phyloP scores from a whole-genome alignment of 2,329 filamentous ascomycete genomes.

The Cryphonectria naterciae region DNA sequence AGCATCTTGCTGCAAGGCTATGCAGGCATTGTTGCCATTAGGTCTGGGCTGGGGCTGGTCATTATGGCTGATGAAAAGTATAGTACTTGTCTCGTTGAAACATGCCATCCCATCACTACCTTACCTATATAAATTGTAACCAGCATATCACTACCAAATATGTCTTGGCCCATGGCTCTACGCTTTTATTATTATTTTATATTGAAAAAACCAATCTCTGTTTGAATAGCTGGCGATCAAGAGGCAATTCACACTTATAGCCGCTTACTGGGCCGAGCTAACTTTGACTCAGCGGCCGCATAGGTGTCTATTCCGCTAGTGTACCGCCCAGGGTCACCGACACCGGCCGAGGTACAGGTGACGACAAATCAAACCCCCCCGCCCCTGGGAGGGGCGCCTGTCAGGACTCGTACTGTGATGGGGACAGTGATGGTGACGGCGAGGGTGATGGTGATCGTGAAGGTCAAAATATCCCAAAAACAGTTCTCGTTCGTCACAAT shows the following conservation, averaged over 20 bases:
- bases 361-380: neutral
- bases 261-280: neutral
- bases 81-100: neutral
- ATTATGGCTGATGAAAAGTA: too few relatives aligned
- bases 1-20: neutral
- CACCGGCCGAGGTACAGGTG: neutral
- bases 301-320: neutral
- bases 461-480: neutral
- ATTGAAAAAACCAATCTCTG: too few relatives aligned
- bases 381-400: neutral
- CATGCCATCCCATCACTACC: neutral
- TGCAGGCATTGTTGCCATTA: neutral
- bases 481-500: neutral
- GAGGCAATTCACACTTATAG: neutral
- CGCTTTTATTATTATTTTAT: too few relatives aligned
- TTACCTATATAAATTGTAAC: neutral
- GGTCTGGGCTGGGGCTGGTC: too few relatives aligned
- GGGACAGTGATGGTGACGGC: neutral
- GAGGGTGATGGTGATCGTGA: neutral
- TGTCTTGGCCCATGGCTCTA: neutral
- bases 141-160: neutral
- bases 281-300: neutral
- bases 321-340: neutral
- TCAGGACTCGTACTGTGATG: neutral
- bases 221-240: neutral